phyloP scores from a whole-genome alignment of 169 alveolate genomes.

The Theileria sp. region DNA sequence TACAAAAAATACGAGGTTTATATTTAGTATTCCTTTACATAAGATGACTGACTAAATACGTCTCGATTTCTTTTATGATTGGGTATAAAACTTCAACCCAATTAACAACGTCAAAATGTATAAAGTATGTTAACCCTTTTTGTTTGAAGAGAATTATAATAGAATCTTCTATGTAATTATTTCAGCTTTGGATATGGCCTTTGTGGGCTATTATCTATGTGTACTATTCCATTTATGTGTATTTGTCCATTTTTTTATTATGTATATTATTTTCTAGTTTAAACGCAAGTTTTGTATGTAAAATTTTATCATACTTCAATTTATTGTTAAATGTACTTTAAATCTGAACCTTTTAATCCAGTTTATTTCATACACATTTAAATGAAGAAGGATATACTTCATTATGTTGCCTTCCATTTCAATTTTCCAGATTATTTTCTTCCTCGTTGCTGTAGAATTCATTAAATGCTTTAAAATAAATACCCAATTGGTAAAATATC shows the following conservation, averaged over 20 bases:
- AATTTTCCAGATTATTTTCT: neutral
- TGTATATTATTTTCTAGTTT: neutral
- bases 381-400: neutral
- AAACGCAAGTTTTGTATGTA: neutral
- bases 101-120: slow-evolving; percentile 9
- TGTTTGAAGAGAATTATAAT: neutral
- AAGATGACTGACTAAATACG: neutral
- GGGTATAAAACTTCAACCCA: slow-evolving; percentile 12
- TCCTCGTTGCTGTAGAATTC: neutral
- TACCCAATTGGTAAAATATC: neutral
- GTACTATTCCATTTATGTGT: neutral
- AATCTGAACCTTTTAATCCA: neutral
- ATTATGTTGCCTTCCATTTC: slow-evolving; percentile 19
- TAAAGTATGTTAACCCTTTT: neutral
- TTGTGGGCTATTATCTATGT: neutral
- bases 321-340: neutral
- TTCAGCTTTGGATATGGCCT: neutral
- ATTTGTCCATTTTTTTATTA: neutral
- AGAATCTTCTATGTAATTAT: slow-evolving; percentile 1
- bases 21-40: neutral
- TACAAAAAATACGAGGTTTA: neutral
- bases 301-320: neutral
- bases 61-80: neutral
- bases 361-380: slow-evolving; percentile 5
- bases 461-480: neutral